phyloP scores from a whole-genome alignment of 345 rosid genomes.

The Linum usitatissimum region DNA sequence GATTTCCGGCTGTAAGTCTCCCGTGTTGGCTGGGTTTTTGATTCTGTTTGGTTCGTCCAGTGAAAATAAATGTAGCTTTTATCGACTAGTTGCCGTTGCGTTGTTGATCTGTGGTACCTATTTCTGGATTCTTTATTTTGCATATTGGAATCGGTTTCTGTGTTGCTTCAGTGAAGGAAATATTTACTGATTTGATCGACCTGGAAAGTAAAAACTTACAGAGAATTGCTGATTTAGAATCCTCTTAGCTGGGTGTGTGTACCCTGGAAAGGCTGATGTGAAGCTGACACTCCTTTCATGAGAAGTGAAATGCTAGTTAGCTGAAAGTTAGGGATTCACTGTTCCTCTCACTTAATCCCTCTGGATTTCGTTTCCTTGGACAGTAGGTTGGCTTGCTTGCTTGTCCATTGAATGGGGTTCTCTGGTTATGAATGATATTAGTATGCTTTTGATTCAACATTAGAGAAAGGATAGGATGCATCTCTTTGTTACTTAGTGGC shows the following conservation, averaged over 20 bases:
- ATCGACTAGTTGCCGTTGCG: background rate
- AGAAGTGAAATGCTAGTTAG: background rate
- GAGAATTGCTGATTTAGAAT: no score
- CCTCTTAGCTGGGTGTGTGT: no score
- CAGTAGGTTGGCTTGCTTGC: background rate
- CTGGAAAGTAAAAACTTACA: background rate
- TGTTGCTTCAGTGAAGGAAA: background rate
- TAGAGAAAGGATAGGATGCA: no score
- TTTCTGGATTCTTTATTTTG: background rate
- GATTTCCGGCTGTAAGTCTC: slow-evolving; percentile 61
- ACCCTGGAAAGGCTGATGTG: no score
- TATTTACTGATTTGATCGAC: background rate
- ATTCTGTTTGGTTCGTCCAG: background rate
- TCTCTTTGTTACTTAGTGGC: no score
- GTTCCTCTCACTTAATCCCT: background rate
- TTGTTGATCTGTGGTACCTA: background rate
- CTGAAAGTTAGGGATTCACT: background rate
- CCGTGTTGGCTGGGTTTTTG: background rate
- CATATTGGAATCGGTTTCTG: background rate
- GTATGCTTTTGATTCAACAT: no score
- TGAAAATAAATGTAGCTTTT: background rate
- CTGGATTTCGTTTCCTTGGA: background rate
- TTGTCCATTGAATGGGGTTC: background rate
- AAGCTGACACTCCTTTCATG: background rate
- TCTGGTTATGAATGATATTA: background rate